phyloP scores from a whole-genome alignment of 345 rosid species.

The Clarkia xantiana region DNA sequence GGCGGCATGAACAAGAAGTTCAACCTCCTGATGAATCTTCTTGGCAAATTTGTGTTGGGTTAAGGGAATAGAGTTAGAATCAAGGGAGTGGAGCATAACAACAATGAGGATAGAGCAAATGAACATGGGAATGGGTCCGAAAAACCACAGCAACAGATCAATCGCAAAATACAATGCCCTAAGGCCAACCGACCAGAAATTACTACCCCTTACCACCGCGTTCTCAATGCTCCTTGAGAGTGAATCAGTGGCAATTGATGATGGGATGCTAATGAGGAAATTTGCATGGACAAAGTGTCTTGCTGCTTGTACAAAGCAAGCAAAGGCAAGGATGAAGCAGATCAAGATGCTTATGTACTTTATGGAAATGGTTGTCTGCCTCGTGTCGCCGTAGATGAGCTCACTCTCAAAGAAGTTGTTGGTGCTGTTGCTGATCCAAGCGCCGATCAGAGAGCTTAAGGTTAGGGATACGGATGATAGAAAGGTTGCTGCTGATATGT shows the following conservation, averaged over 20 bases:
- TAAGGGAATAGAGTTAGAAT: constrained; percentile 30
- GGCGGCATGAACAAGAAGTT: too few relatives aligned
- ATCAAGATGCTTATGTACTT: constrained; percentile 49
- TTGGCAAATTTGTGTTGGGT: constrained; percentile 14
- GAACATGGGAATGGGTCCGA: constrained; percentile 78
- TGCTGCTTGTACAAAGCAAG: constrained; percentile 57
- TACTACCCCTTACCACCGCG: constrained; percentile 48
- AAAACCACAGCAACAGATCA: constrained; percentile 53
- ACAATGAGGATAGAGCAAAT: constrained; percentile 35
- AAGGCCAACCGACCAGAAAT: constrained; percentile 62
- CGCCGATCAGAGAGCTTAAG: constrained; percentile 64
- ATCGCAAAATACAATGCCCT: constrained; percentile 63
- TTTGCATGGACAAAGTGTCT: constrained; percentile 52
- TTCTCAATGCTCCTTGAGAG: constrained; percentile 2
- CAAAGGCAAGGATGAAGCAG: constrained; percentile 51
- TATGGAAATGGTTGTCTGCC: constrained; percentile 35
- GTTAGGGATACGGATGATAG: constrained; percentile 49
- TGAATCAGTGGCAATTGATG: too few relatives aligned
- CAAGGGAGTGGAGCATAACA: constrained; percentile 29
- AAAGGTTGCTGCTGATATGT: constrained; percentile 49
- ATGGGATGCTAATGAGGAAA: constrained; percentile 34
- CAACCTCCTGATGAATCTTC: background rate
- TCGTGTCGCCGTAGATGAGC: constrained; percentile 46
- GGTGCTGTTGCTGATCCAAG: constrained; percentile 54
- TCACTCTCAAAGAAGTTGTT: constrained; percentile 22